Evolutionary conservation across 805 yeast species (phyloP), one percentile per base, ranked within the genome.

Genomic region (Suhomyces sp.): DNA sequence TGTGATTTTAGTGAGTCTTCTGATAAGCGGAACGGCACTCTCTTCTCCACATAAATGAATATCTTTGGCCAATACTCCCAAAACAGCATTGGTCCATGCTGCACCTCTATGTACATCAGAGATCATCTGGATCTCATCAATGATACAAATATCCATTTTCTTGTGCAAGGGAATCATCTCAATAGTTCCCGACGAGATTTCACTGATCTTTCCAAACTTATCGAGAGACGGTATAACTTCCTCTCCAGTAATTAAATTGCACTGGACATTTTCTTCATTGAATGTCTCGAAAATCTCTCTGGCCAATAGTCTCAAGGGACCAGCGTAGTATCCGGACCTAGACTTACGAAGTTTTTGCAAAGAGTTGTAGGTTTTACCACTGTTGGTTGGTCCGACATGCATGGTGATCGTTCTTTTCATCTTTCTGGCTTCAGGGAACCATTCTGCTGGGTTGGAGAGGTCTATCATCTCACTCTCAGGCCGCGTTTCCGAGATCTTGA

Each of bases 361-460:
- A 0, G 98, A 96, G 47, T 82, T 80, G 64, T 89, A 88, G 0
- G 98, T 94, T 63, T 94, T 94, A 10, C 99, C 99, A 59, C 94
- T 86, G 67, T 94, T 94, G 0, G 99, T 94, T 1, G 99, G 99
- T 0, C 99, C 99, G 9, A 94, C 89, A 66, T 94, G 99, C 84
- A 94, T 81, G n/a, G 87, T 79, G 47, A 94, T 78, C 48, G 87
- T 85, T 40, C 99, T 76, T 57, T 83, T 85, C 73, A 90, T 75
- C 57, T 84, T 81, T 40, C 98, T 76, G 0, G 99, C 96, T 45
- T 78, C 83, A 0, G 98, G 97, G 62, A 78, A 94, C 91, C 96
- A 88, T 58, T 72, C 72, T 4, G 76, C 73, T 7, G 79, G 79
- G 49, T 72, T 66, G 4, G 69, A 62, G 17, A 69, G 60, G 47